Evolutionary conservation across 2,329 filamentous ascomycete species (phyloP), one percentile per base, ranked within the genome.

Genomic region (Aspergillus tubingensis): DNA sequence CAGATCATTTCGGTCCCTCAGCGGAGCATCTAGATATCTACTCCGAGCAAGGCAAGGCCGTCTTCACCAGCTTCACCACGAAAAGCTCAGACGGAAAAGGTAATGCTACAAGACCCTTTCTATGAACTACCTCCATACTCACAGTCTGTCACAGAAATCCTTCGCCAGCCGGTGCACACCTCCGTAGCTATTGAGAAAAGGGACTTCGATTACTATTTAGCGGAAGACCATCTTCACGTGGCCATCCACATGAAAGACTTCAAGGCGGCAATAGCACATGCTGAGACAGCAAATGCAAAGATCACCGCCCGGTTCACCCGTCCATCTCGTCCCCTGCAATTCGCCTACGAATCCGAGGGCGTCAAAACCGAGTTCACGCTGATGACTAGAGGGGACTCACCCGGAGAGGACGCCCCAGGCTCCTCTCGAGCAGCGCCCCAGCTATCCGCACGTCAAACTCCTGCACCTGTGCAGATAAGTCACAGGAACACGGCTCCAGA

Each of bases 21-120:
- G 86, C 86, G 0, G 86, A 89, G 70, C 85, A 88, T 71, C 76
- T 89, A 5, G 86, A 88, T 62, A 82, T 88, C 55, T 85, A 82
- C 62, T 81, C 82, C 8, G 82, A 87, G 54, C 81, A 84, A 13
- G 83, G 80, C 8, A 83, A 84, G 61, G 83, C 81, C 2, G 81
- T 85, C 6, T 88, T 88, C 70, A 88, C 86, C 5, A 89, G 86
- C 71, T 89, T 86, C 68, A 88, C 86, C 0, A 85, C 87, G 59
- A 88, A 88, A 68, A 80, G 88, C 21, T 80, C 80, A 43, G 83
- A 86, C 60, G 85, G 85, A 7, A 87, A 85, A 77, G 83, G 84
- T 83, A 61, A 54, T 60, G 15, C 50, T 27, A 39, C 10, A 2
- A 2, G 8, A 51, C 19, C 5, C 15, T 3, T 19, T 19, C 43